Base-by-base conservation (phyloP, 2,329 filamentous ascomycete species). In the Ophiostoma angusticollis region DNA sequence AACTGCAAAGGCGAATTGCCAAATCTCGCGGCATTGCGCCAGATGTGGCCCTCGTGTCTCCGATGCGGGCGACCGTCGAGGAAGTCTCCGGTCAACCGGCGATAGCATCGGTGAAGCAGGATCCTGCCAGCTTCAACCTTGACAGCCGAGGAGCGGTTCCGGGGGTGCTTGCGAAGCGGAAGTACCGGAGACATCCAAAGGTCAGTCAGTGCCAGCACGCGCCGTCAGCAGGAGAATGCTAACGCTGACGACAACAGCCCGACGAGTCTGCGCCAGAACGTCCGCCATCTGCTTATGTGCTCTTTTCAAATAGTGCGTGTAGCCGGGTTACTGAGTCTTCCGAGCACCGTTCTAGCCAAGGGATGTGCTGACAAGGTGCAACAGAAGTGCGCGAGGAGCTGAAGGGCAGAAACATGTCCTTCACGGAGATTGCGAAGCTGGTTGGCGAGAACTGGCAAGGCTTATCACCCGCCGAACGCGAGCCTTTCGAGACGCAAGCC, bases 381-480 rank as follows among this genome's bases (percentile, higher is more conserved):
- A 31, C 35, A 83, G 78, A 81, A 58, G 80, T 85, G 59, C 74
- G 84, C 50, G 84, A 89, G 50, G 74, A 82, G 17, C 60, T 89
- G 18, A 85, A 83, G 53, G 80, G 77, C 4, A 76, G 81, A 42
- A 82, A 80, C 34, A 60, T 89, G 5, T 81, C 78, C 1, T 91
- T 91, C 50, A 86, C 82, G 2, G 82, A 87, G 51, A 86, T 89
- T 46, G 83, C 83, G 9, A 87, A 87, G 52, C 62, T 85, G 1
- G 83, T 87, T 1, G 83, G 83, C 6, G 82, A 89, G 52, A 74
- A 81, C 52, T 89, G 83, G 83, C 83, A 89, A 53, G 78, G 74
- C 37, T 59, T 89, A 8, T 65, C 72, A 2, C 65, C 74, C 1
- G 58, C 64, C 1, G 77, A 83, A 48, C 82, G 83, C 51, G 82